Percentiles rank a stretch among this genome's conserved stretches.
phyloP scores from a whole-genome alignment of 805 yeast species.

The Cyberlindnera sargentensis region DNA sequence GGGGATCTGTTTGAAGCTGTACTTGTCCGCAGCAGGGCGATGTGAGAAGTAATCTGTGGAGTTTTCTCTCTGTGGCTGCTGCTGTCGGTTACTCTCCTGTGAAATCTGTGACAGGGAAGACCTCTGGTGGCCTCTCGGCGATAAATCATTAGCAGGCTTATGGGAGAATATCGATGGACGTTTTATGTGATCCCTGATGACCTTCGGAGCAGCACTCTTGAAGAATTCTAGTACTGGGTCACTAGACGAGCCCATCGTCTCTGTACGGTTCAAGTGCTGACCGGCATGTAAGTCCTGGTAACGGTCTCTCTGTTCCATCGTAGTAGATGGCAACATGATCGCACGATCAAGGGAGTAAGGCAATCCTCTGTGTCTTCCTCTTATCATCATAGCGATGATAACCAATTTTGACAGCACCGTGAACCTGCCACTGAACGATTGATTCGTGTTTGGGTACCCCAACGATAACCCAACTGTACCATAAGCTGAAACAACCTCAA shows the following conservation, averaged over 20 bases:
- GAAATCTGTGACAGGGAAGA: not conserved
- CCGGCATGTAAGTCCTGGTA: constrained; percentile 26
- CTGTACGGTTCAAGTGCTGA: constrained; percentile 9
- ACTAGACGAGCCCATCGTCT: constrained; percentile 16
- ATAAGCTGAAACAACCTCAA: constrained; percentile 90
- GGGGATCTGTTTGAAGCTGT: constrained; percentile 8
- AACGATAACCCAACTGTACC: constrained; percentile 93
- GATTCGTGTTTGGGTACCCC: constrained; percentile 63
- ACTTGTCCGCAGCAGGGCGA: not conserved
- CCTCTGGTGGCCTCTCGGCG: not conserved
- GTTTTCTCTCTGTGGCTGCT: too few relatives aligned
- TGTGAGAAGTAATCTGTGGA: too few relatives aligned
- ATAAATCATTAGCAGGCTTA: not conserved
- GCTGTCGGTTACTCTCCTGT: too few relatives aligned
- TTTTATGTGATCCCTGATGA: constrained; percentile 16
- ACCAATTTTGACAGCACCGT: constrained; percentile 71
- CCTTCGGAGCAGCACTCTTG: constrained; percentile 23
- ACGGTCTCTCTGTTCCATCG: constrained; percentile 53
- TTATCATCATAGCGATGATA: constrained; percentile 80
- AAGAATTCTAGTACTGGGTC: constrained; percentile 25
- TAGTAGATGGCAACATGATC: constrained; percentile 71
- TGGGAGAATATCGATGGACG: constrained; percentile 19
- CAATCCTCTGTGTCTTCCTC: constrained; percentile 95
- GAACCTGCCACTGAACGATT: constrained; percentile 73
- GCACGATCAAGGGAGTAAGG: constrained; percentile 95